Base-by-base conservation (phyloP, 768 basidiomycete species). In the Psilocybe subaeruginosa region DNA sequence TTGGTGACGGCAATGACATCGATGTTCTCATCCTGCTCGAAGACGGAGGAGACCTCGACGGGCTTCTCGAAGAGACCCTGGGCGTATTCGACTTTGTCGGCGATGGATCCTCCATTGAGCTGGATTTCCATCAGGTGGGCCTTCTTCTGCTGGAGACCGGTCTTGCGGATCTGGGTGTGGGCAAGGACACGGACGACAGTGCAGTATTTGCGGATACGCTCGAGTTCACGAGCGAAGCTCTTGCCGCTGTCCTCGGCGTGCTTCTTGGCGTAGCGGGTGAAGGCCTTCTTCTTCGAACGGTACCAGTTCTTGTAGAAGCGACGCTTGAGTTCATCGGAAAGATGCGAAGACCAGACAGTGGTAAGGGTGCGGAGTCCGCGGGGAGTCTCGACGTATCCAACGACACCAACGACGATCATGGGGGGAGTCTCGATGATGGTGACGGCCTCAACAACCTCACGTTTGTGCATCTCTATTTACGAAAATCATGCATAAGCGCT, bases 271-370 rank as follows among this genome's bases (percentile, higher is more conserved):
- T 99, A 99, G 75, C 95, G 94, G 73, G 97, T 99, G 88, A 99
- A 99, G 43, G 97, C 97, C 90, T 99, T 99, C 88, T 99, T 99
- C 92, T 99, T 99, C 53, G 95, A 97, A 69, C 93, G 90, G 85
- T 99, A 99, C 96, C 97, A 98, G 87, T 97, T 97, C 86, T 95
- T 96, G 91, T 99, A 98, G 90, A 99, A 98, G 70, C 97, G 89
- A 73, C 97, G 93, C 82, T 97, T 99, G 76, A 99, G 76, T 76
- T 98, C 96, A 77, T 98, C 97, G 41, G 94, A 96, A 46, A 99
- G 87, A 78, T 99, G 97, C 69, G 93, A 92, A 50, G 97, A 96
- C 97, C 92, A 94, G 76, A 97, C 96, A 63, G 97, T 99, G 73
- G 97, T 99, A 73, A 99, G 91, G 45, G 95, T 94, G 74, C 97